These are phyloP conservation scores for Candida palmyrensis DNA, from an alignment of 805 yeast species.

Conservation along the genomic window DNA sequence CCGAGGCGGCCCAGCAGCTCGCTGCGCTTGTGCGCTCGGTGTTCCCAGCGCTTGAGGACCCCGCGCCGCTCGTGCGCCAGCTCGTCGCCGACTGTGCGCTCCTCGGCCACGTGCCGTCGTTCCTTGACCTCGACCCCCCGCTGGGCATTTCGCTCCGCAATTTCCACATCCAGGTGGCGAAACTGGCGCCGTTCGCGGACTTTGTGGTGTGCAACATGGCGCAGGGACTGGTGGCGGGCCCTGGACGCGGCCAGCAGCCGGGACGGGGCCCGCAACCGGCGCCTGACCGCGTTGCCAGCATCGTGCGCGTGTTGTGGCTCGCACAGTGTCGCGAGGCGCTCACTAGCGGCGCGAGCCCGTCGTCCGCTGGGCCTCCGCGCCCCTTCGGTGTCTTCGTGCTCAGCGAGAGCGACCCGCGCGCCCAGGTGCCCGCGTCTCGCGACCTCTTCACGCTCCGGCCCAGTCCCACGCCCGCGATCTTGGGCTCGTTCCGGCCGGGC, in stretches of 20 bases:
- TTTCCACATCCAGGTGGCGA: constrained; percentile 82
- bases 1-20: constrained; percentile 21
- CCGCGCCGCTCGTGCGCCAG: constrained; percentile 14
- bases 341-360: constrained; percentile 3
- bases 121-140: constrained; percentile 60
- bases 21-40: constrained; percentile 2
- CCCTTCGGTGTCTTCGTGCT: constrained; percentile 19
- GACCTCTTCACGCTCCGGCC: constrained; percentile 9
- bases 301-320: constrained; percentile 31
- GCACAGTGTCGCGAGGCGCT: constrained; percentile 28
- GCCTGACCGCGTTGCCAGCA: neutral
- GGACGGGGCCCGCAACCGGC: neutral
- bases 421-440: too few species aligned
- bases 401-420: constrained; percentile 7
- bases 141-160: constrained; percentile 75
- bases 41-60: constrained; percentile 11
- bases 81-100: constrained; percentile 39
- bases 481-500: neutral
- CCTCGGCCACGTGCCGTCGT: constrained; percentile 45
- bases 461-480: neutral
- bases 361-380: too few species aligned
- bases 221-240: constrained; percentile 41
- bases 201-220: constrained; percentile 34
- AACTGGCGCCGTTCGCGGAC: constrained; percentile 68
- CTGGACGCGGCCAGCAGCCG: constrained; percentile 14